Percentiles rank a stretch among this genome's conserved stretches.
Evolutionary conservation across 352 stramenopile species (phyloP).

Genomic region (Globisporangium alternatum): DNA sequence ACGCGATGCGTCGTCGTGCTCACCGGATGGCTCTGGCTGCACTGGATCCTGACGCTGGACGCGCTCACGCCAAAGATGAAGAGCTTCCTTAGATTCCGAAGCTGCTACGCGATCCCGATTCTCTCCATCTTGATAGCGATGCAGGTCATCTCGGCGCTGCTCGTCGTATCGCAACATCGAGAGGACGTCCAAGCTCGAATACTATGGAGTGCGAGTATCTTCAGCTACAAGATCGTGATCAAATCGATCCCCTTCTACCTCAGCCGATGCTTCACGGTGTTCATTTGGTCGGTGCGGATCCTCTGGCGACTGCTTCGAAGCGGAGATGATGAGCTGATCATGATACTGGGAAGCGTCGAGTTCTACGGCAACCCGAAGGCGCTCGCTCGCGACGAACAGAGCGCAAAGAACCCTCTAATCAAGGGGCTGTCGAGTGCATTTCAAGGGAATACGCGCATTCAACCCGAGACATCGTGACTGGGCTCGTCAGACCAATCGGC

Average conservation of each 20-base stretch:
- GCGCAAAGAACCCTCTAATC: neutral
- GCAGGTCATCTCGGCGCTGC: neutral
- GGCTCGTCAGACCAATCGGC: too few relatives aligned
- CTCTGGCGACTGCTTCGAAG: neutral
- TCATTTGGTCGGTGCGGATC: neutral
- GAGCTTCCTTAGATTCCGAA: conserved; percentile 9
- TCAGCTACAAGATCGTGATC: neutral
- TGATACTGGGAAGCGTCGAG: conserved; percentile 10
- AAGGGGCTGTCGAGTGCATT: too few relatives aligned
- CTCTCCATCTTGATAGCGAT: neutral
- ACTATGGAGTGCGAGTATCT: conserved; percentile 1
- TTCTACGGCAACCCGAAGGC: conserved; percentile 10
- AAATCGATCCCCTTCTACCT: conserved; percentile 1
- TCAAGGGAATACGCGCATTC: too few relatives aligned
- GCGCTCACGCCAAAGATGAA: conserved; percentile 19
- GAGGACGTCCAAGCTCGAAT: neutral
- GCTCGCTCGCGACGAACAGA: too few relatives aligned
- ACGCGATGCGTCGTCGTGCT: neutral
- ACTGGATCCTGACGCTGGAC: conserved; percentile 24
- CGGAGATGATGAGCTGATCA: conserved; percentile 1
- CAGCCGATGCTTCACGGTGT: neutral
- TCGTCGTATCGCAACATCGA: neutral
- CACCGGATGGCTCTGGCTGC: conserved; percentile 20
- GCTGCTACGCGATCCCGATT: neutral
- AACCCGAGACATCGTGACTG: neutral